Conservation (phyloP, 2,329 filamentous ascomycete genomes). For the Penicillium sp. region DNA sequence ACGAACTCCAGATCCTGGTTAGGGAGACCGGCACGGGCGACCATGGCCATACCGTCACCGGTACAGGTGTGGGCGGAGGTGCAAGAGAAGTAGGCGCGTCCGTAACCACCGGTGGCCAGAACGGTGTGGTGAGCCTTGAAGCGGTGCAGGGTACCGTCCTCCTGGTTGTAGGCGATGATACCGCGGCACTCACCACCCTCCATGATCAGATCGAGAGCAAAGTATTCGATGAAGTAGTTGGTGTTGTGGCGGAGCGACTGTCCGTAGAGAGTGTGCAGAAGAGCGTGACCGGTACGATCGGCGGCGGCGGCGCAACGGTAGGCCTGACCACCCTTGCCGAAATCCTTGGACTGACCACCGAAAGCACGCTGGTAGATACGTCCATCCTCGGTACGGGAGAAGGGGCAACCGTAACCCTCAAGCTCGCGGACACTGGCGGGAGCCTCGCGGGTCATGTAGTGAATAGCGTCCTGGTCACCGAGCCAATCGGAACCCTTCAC, state of each 20-base stretch:
- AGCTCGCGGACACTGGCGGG: slow-evolving; percentile 90
- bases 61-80: slow-evolving; percentile 98
- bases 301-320: slow-evolving; percentile 97
- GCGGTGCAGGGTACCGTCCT: slow-evolving; percentile 95
- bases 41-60: slow-evolving; percentile 99
- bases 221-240: slow-evolving; percentile 99
- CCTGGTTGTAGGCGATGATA: slow-evolving; percentile 97
- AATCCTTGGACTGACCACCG: slow-evolving; percentile 94
- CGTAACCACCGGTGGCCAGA: slow-evolving; percentile 94
- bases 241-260: slow-evolving; percentile 97
- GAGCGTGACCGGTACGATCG: slow-evolving; percentile 94
- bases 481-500: slow-evolving; percentile 98
- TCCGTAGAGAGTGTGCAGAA: slow-evolving; percentile 97
- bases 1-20: slow-evolving; percentile 99
- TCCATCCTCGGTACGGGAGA: slow-evolving; percentile 88
- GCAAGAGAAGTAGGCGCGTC: slow-evolving; percentile 96
- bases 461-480: slow-evolving; percentile 94
- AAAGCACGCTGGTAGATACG: slow-evolving; percentile 99
- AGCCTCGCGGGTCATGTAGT: slow-evolving; percentile 97
- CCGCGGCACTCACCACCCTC: slow-evolving; percentile 95
- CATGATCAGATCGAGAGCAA: slow-evolving; percentile 96
- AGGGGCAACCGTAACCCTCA: slow-evolving; percentile 96
- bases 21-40: slow-evolving; percentile 92
- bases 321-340: slow-evolving; percentile 93
- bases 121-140: slow-evolving; percentile 98